Base-by-base conservation (phyloP, 1,139 yeast species). In the Hyphopichia pseudoburtonii region DNA sequence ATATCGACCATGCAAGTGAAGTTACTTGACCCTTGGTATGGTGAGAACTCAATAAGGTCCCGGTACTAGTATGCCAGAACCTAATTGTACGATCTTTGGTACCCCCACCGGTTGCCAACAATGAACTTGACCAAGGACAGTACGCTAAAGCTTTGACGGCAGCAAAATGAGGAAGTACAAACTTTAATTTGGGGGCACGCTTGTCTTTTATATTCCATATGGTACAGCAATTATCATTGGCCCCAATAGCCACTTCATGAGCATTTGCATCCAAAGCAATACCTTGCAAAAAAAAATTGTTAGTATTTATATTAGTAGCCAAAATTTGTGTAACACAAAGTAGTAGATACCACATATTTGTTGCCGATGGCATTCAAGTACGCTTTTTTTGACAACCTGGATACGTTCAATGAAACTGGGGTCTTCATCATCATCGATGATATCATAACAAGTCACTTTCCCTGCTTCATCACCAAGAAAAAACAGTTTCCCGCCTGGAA, bases 51-150 rank as follows among this genome's bases (percentile, higher is more conserved):
- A 88, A 59, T 31, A 86, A 57, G 0, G 92, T 82, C 0, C 96
- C 96, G 0, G 92, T 71, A 3, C 64, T 63, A 0, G 92, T 74
- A 57, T 90, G 95, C 96, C 96, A 89, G 54, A 88, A 86, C 37
- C 88, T 66, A 15, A 82, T 67, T 17, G 68, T 69, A 28, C 74
- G 48, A 46, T 71, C 77, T 36, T 54, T 61, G 14, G 59, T 57
- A 3, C 77, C 76, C 1, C 71, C 76, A 1, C 76, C 77, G 0
- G 76, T 70, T 3, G 70, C 76, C 24, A 71, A 43, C 9, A 71
- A 49, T 3, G 64, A 54, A 8, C 51, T 51, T 0, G 72, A 51
- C 76, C 76, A 70, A 0, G 77, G 76, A 45, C 76, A 70, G 43
- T 58, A 71, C n/a, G 64, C 62, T 6, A 71, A 41, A 0, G 75